These are phyloP conservation scores for Chaetomium olivaceum DNA, from an alignment of 2,329 filamentous ascomycete species.

Conservation along the genomic window DNA sequence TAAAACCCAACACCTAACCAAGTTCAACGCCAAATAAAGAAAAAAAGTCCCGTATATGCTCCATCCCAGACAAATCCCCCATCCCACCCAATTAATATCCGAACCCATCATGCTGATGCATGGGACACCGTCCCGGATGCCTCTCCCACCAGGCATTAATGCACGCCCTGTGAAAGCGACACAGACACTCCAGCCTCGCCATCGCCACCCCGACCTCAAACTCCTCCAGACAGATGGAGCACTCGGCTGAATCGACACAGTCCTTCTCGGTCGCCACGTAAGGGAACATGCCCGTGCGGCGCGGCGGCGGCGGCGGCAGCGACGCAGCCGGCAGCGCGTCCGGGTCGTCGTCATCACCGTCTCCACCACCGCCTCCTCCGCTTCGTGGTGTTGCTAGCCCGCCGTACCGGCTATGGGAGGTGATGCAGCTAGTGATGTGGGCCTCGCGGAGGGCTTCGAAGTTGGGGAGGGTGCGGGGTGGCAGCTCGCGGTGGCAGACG, in stretches of 20 bases:
- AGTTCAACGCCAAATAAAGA: not conserved
- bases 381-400: constrained; percentile 14
- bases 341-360: constrained; percentile 20
- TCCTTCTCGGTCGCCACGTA: constrained; percentile 68
- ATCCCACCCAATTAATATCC: constrained; percentile 44
- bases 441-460: constrained; percentile 57
- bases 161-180: constrained; percentile 62
- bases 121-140: constrained; percentile 63
- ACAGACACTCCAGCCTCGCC: constrained; percentile 67
- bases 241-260: constrained; percentile 66
- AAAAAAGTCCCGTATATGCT: not conserved
- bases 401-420: constrained; percentile 54
- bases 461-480: constrained; percentile 55
- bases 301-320: constrained; percentile 34
- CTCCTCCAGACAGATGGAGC: constrained; percentile 68
- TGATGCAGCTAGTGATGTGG: constrained; percentile 62
- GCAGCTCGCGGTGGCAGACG: constrained; percentile 71
- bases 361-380: not conserved
- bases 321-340: constrained; percentile 35
- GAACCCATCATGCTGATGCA: constrained; percentile 65
- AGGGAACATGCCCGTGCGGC: constrained; percentile 62
- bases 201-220: constrained; percentile 62
- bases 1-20: not conserved
- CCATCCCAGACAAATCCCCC: not conserved
- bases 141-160: constrained; percentile 64